Evolutionary conservation across 257 asterid species (phyloP).

Genomic region (Cruciata laevipes): DNA sequence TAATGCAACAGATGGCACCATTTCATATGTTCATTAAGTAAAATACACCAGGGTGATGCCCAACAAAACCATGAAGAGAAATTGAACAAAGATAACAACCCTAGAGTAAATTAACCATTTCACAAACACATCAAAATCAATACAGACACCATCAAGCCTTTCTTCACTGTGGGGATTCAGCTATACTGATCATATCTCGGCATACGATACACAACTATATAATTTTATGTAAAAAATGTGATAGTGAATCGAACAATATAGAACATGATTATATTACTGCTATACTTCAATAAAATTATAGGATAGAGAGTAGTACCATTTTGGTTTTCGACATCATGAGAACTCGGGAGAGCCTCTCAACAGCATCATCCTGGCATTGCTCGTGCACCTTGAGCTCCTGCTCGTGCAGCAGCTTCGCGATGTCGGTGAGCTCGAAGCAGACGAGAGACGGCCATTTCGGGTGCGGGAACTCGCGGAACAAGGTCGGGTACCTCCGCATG

Average conservation of each 20-base stretch:
- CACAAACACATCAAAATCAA: neutral
- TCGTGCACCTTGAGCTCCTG: conserved; percentile 42
- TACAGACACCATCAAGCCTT: too few relatives aligned
- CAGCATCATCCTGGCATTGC: conserved; percentile 42
- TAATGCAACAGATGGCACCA: neutral
- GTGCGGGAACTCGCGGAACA: conserved; percentile 86
- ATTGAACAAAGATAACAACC: neutral
- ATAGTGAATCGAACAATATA: too few relatives aligned
- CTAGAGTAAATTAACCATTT: neutral
- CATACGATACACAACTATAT: too few relatives aligned
- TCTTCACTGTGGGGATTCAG: neutral
- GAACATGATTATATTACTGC: too few relatives aligned
- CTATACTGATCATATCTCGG: neutral
- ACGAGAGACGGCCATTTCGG: conserved; percentile 74
- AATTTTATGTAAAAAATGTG: neutral
- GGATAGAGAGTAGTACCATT: conserved; percentile 35
- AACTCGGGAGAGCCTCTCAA: conserved; percentile 63
- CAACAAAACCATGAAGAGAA: neutral
- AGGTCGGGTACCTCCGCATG: conserved; percentile 70
- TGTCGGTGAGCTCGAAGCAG: conserved; percentile 59
- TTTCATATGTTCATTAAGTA: neutral
- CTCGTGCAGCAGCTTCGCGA: conserved; percentile 56
- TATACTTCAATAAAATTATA: too few relatives aligned
- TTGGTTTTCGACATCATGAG: conserved; percentile 68
- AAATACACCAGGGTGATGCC: neutral